Conservation (phyloP, 2,329 filamentous ascomycete genomes). For the Leptographium galeiforme region DNA sequence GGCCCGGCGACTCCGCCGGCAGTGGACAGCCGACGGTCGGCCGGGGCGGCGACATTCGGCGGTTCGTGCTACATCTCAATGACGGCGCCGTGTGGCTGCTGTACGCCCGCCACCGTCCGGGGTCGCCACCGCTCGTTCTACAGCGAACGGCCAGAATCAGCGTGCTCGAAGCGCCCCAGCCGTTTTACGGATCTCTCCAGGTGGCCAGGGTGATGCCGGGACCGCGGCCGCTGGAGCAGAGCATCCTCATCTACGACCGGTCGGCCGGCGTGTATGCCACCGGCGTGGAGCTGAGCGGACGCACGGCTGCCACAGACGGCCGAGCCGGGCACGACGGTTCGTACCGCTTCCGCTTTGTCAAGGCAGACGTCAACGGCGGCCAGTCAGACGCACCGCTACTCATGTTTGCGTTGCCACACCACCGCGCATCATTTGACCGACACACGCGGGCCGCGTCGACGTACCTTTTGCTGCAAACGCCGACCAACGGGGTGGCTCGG, state of each 20-base stretch:
- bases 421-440: constrained; percentile 59
- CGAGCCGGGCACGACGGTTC: constrained; percentile 44
- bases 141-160: constrained; percentile 48
- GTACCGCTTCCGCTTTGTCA: constrained; percentile 64
- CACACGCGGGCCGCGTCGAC: constrained; percentile 37
- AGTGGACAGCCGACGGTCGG: background rate
- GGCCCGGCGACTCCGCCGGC: constrained; percentile 21
- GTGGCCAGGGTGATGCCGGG: constrained; percentile 60
- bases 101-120: constrained; percentile 53
- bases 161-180: constrained; percentile 47
- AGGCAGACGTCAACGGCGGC: constrained; percentile 27
- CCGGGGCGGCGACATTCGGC: constrained; percentile 34
- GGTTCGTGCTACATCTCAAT: constrained; percentile 61
- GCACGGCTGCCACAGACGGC: background rate
- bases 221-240: constrained; percentile 29
- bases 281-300: constrained; percentile 48
- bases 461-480: constrained; percentile 54
- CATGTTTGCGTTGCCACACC: constrained; percentile 85
- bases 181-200: constrained; percentile 70
- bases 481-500: constrained; percentile 71
- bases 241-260: constrained; percentile 49
- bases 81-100: constrained; percentile 68
- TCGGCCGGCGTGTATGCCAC: constrained; percentile 64
- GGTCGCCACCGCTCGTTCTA: constrained; percentile 47
- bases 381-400: constrained; percentile 35